Evolutionary conservation across 129 eudicot species (phyloP), one percentile per base, ranked within the genome.

Genomic region (sunflower (Helianthus annuus)): DNA sequence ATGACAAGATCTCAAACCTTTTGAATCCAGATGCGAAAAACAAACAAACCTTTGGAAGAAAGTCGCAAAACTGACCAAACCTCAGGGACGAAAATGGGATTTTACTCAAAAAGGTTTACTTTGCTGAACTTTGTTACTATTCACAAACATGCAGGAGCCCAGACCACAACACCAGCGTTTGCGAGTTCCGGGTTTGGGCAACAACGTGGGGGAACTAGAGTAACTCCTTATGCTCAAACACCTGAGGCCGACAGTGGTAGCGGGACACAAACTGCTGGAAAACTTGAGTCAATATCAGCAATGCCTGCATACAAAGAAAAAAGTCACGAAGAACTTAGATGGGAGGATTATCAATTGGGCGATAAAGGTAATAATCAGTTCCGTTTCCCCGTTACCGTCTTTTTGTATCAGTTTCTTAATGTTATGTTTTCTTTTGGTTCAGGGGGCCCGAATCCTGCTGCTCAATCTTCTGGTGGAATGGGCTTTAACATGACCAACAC

Each of bases 281-380:
- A 84, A 68, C 91, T 95, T 42, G 99, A 84, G 74, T 88, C 97
- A 36, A 90, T 95, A 72, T 95, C 97, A 5, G 97, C 99, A 34
- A 95, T 95, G 97, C 87, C 86, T 32, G 94, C 79, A 55, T 88
- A 90, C 87, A 95, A 90, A 83, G 97, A 90, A 7, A 95, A 90
- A 78, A 86, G 91, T 82, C 97, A 90, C 16, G 99, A 95, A 78
- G 99, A 95, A 77, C 89, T 95, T 48, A 84, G 99, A 71, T 95
- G 99, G 99, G 99, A 95, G 80, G 99, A 95, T 76, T 88, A 90
- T 83, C 99, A 95, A 74, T 66, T 45, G 58, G 96, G 96, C 63
- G 99, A 95, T 75, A 95, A 95, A 91, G 97, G 99, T 91, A 72
- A 40, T 54, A 54, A 6, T 51, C 15, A 46, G 74, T 54, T 36